A percentile compares a stretch with the other conserved stretches of the same genome.
phyloP scores from a whole-genome alignment of 2,329 filamentous ascomycete genomes.

The Trichoderma atrobrunneum region DNA sequence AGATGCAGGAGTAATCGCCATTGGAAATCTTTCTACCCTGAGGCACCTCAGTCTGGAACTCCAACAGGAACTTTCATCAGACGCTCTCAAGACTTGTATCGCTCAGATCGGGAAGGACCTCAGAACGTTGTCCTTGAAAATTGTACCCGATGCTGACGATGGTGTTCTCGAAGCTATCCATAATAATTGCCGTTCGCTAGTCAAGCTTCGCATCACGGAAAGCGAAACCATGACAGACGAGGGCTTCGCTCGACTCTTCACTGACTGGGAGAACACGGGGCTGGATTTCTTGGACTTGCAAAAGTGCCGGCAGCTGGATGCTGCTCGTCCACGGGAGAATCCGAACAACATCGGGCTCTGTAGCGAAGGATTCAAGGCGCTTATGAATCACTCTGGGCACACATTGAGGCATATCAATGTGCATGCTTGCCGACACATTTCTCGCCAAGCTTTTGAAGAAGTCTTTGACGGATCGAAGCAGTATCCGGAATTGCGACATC shows the following conservation, averaged over 20 bases:
- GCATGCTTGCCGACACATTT: slow-evolving; percentile 82
- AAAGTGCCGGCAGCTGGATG: slow-evolving; percentile 74
- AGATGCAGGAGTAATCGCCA: slow-evolving; percentile 60
- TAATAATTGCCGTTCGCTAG: slow-evolving; percentile 62
- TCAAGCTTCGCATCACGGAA: slow-evolving; percentile 77
- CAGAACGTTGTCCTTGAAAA: slow-evolving; percentile 73
- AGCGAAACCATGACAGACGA: slow-evolving; percentile 73
- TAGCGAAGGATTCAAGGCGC: slow-evolving; percentile 68
- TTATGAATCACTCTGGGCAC: slow-evolving; percentile 79
- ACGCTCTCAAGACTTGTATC: slow-evolving; percentile 61
- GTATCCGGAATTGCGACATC: slow-evolving; percentile 66
- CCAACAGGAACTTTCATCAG: slow-evolving; percentile 53
- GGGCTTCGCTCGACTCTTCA: slow-evolving; percentile 71
- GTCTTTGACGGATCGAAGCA: slow-evolving; percentile 61
- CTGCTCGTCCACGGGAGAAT: slow-evolving; percentile 63
- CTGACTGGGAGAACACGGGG: slow-evolving; percentile 69
- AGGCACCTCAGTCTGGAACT: slow-evolving; percentile 74
- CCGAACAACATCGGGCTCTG: slow-evolving; percentile 69
- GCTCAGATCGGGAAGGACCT: slow-evolving; percentile 61
- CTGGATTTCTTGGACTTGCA: slow-evolving; percentile 71
- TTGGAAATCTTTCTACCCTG: slow-evolving; percentile 62
- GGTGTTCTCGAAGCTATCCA: slow-evolving; percentile 69
- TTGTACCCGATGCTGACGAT: slow-evolving; percentile 66
- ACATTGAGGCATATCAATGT: slow-evolving; percentile 68
- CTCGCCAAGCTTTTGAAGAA: slow-evolving; percentile 66